Percentiles rank a stretch among this genome's conserved stretches.
Evolutionary conservation across 2,329 filamentous ascomycete genomes (phyloP).

Genomic region (Cadophora gregata): DNA sequence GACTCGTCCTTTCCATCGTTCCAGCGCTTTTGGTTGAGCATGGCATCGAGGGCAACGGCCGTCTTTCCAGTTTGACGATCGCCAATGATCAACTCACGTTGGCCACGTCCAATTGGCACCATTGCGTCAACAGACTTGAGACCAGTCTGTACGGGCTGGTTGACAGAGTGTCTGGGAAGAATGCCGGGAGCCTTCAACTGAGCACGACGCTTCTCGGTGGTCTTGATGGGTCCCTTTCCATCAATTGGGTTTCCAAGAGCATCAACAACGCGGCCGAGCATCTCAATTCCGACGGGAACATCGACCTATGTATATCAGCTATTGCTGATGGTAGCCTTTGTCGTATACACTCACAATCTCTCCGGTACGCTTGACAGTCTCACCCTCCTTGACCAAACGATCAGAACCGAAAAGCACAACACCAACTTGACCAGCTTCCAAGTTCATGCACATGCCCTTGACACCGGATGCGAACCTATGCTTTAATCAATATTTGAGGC

Average conservation of each 20-base stretch:
- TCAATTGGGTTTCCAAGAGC: constrained; percentile 99
- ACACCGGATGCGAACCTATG: constrained; percentile 96
- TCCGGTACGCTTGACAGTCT: constrained; percentile 99
- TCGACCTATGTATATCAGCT: constrained; percentile 72
- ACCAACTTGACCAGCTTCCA: constrained; percentile 99
- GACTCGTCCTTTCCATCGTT: constrained; percentile 85
- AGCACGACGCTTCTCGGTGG: constrained; percentile 90
- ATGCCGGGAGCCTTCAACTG: constrained; percentile 99
- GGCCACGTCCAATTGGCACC: constrained; percentile 99
- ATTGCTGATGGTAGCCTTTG: constrained; percentile 12
- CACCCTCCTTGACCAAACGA: constrained; percentile 99
- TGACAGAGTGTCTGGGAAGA: constrained; percentile 94
- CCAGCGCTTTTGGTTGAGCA: constrained; percentile 99
- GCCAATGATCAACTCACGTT: constrained; percentile 99
- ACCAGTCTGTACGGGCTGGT: constrained; percentile 98
- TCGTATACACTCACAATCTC: constrained; percentile 83
- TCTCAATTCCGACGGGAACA: constrained; percentile 88
- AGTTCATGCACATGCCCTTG: constrained; percentile 99
- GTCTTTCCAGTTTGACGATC: constrained; percentile 99
- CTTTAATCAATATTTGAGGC: constrained; percentile 31
- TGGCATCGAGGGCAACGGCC: constrained; percentile 95
- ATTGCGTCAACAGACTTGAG: constrained; percentile 99
- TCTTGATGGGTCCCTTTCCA: constrained; percentile 96
- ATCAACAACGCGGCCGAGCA: constrained; percentile 98
- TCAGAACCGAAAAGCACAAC: constrained; percentile 99